Conservation (phyloP, 2,329 filamentous ascomycete species). For the Cladosporium oxysporum region DNA sequence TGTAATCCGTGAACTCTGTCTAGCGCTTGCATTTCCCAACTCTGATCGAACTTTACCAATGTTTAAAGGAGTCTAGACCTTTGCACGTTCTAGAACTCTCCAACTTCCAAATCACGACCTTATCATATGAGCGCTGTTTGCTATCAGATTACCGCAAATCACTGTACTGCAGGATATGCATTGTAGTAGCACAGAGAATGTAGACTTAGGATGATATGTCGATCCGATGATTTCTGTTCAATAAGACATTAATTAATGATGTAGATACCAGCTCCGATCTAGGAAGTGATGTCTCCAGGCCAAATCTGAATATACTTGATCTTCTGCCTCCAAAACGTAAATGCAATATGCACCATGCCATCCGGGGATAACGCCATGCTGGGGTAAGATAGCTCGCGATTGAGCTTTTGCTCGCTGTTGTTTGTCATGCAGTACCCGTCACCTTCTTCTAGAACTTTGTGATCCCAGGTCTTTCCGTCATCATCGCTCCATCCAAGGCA, state of each 20-base stretch:
- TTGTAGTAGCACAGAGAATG: too few relatives aligned
- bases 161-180: too few relatives aligned
- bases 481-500: slow-evolving; percentile 26
- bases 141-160: too few relatives aligned
- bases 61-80: too few relatives aligned
- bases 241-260: neutral
- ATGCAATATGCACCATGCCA: slow-evolving; percentile 23
- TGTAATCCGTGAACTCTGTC: too few relatives aligned
- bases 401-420: slow-evolving; percentile 26
- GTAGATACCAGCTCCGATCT: neutral
- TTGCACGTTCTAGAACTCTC: too few relatives aligned
- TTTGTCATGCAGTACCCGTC: slow-evolving; percentile 28
- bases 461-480: slow-evolving; percentile 21
- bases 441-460: slow-evolving; percentile 22
- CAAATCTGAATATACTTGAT: slow-evolving; percentile 24
- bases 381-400: slow-evolving; percentile 25
- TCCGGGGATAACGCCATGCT: slow-evolving; percentile 21
- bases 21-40: too few relatives aligned
- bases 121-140: too few relatives aligned
- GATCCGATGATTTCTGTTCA: neutral
- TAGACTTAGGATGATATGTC: too few relatives aligned
- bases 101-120: too few relatives aligned
- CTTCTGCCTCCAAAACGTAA: slow-evolving; percentile 26
- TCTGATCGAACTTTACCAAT: too few relatives aligned
- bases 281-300: slow-evolving; percentile 1